Evolutionary conservation across 192 early-diverging fungal genomes (phyloP).

Genomic region (Chytriomyces hyalinus): DNA sequence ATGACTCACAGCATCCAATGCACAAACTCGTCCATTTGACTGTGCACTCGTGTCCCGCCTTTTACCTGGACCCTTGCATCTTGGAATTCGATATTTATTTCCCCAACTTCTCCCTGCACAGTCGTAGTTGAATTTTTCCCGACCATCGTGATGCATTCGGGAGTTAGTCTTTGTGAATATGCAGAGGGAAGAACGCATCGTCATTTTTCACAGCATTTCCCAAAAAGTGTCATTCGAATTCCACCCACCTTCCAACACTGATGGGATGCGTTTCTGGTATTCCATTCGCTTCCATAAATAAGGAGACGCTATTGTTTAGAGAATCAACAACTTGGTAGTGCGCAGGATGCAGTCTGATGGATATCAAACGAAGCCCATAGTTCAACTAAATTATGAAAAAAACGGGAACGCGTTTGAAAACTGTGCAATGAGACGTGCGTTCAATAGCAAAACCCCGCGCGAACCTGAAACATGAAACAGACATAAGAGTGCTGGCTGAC

Average conservation of each 20-base stretch:
- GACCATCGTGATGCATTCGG: background rate
- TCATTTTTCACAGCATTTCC: no score
- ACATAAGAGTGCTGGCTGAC: background rate
- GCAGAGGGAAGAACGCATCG: no score
- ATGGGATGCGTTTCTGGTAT: constrained; percentile 28
- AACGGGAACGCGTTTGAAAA: background rate
- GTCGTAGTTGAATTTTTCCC: background rate
- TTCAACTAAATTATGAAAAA: background rate
- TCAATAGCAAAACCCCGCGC: background rate
- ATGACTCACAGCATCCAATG: background rate
- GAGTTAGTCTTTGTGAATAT: background rate
- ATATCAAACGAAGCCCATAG: constrained; percentile 24
- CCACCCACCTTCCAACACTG: background rate
- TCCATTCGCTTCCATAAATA: constrained; percentile 12
- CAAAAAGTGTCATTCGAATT: no score
- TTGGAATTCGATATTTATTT: constrained; percentile 29
- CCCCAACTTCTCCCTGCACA: background rate
- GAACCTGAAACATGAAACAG: constrained; percentile 28
- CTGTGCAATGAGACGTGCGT: background rate
- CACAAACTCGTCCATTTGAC: constrained; percentile 24
- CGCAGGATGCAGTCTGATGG: constrained; percentile 12
- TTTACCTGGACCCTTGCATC: background rate
- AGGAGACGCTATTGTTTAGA: background rate
- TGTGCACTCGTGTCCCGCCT: constrained; percentile 19
- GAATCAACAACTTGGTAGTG: background rate